Evolutionary conservation across 192 early-diverging fungal genomes (phyloP).

Genomic region (Mortierella antarctica): DNA sequence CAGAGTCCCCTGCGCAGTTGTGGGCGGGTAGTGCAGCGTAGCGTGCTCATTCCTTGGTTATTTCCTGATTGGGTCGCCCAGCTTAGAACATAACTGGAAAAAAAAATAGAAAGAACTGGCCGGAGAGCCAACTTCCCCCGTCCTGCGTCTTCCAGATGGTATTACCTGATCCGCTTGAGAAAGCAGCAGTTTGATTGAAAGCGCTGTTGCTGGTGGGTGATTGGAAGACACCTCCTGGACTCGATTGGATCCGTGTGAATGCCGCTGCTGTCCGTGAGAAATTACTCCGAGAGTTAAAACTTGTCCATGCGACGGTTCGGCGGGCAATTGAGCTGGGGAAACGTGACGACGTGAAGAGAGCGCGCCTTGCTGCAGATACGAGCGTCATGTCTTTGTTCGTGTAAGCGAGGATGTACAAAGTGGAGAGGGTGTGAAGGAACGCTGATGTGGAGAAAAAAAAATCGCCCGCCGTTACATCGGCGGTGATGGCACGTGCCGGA

Average conservation of each 20-base stretch:
- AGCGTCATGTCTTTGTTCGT: background rate
- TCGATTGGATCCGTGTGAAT: conserved; percentile 3
- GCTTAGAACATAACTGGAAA: background rate
- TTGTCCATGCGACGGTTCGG: conserved; percentile 14
- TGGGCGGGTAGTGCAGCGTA: no score
- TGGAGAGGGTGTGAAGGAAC: background rate
- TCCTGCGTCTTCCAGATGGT: background rate
- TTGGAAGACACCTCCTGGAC: background rate
- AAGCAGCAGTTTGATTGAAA: conserved; percentile 1
- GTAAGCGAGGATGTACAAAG: background rate
- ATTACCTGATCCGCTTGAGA: conserved; percentile 36
- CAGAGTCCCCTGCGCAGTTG: no score
- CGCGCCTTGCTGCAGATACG: background rate
- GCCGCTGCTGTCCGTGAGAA: background rate
- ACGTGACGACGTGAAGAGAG: background rate
- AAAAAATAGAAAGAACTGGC: no score
- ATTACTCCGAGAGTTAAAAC: conserved; percentile 12
- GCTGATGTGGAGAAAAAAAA: background rate
- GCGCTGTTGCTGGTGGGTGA: background rate
- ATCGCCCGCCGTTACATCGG: no score
- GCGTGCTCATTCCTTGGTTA: no score
- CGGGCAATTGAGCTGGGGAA: background rate
- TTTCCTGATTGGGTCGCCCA: no score
- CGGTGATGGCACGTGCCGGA: no score
- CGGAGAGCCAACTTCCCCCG: no score